A percentile compares a stretch with the other conserved stretches of the same genome.
Conservation (phyloP, 495 filamentous ascomycete genomes). For the Rhypophila decipiens region DNA sequence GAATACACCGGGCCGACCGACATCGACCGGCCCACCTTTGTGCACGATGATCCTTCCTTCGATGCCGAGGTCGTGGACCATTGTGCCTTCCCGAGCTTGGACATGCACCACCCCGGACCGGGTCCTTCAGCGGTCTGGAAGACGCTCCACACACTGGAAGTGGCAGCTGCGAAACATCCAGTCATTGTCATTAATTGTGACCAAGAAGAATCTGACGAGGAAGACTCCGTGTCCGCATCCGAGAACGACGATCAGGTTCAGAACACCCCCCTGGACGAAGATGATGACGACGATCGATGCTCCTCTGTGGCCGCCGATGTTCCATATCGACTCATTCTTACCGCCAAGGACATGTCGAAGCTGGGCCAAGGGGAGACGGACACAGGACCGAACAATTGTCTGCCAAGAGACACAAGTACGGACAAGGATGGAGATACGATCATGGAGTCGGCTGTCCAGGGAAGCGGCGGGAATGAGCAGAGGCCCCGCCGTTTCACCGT, state of each 20-base stretch:
- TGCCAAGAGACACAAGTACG: background rate
- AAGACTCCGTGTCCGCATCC: background rate
- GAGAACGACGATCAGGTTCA: background rate
- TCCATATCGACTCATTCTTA: constrained; percentile 1
- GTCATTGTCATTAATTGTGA: background rate
- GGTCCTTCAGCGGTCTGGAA: constrained; percentile 14
- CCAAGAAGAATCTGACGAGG: background rate
- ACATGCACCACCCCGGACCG: constrained; percentile 7
- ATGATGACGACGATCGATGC: background rate
- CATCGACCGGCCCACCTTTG: constrained; percentile 8
- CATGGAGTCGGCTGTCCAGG: too few species aligned
- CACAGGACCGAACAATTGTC: background rate
- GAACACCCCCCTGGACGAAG: background rate
- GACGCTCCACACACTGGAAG: background rate
- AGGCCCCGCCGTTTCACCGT: too few species aligned
- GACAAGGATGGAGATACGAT: background rate
- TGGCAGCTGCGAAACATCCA: background rate
- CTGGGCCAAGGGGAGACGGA: background rate
- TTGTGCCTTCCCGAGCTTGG: constrained; percentile 19
- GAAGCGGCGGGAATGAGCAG: too few species aligned
- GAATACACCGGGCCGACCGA: constrained; percentile 10
- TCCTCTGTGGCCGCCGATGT: background rate
- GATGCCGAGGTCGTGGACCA: constrained; percentile 5
- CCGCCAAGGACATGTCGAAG: background rate
- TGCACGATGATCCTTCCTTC: constrained; percentile 10